These are phyloP conservation scores for Solanum ossicruentum DNA, from an alignment of 257 asterid species.

Conservation along the genomic window DNA sequence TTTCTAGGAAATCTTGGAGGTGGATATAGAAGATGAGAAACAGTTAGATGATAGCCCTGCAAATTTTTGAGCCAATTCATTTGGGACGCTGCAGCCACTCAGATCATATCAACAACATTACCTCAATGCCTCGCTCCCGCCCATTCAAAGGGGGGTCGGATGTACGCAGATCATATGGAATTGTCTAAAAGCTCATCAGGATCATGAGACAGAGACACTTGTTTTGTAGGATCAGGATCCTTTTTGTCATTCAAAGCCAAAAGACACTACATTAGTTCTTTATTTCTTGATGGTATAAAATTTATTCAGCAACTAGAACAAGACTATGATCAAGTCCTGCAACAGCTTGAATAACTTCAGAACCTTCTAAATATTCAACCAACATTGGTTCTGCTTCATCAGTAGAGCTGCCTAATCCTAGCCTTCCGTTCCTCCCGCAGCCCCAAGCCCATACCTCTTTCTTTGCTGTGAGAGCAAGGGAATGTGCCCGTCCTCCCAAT, in stretches of 20 bases:
- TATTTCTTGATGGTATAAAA: background rate
- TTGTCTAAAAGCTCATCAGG: background rate
- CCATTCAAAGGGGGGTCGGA: too few relatives aligned
- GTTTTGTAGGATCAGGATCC: too few relatives aligned
- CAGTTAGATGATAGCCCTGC: conserved; percentile 96
- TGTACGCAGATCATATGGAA: background rate
- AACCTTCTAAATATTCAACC: conserved; percentile 53
- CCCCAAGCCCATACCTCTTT: conserved; percentile 86
- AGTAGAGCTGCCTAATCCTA: conserved; percentile 67
- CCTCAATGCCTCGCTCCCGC: too few relatives aligned
- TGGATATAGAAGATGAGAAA: conserved; percentile 83
- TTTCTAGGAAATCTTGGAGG: conserved; percentile 80
- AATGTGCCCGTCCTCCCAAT: conserved; percentile 78
- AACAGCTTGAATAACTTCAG: conserved; percentile 53
- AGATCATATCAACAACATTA: too few relatives aligned
- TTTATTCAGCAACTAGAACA: conserved; percentile 38
- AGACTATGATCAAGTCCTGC: conserved; percentile 90
- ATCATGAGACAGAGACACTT: background rate
- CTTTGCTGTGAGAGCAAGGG: conserved; percentile 46
- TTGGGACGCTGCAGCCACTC: background rate
- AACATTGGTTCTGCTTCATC: conserved; percentile 66
- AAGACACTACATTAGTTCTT: background rate
- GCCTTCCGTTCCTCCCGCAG: conserved; percentile 85
- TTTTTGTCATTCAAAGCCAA: background rate
- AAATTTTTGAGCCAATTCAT: conserved; percentile 24